phyloP scores from a whole-genome alignment of 345 rosid genomes.

The Eucalyptus cloeziana region DNA sequence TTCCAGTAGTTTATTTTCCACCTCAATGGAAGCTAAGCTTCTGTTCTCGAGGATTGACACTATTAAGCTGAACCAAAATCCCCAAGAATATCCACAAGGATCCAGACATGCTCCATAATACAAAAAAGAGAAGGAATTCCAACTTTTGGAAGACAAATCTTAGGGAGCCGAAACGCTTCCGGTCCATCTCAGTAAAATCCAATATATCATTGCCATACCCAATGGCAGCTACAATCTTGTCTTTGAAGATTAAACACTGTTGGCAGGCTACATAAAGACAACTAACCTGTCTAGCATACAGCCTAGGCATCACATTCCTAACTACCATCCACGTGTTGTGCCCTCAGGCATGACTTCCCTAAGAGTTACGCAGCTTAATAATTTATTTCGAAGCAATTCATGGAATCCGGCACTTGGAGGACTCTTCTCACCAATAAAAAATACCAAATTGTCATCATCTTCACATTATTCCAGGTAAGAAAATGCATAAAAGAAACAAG shows the following conservation, averaged over 20 bases:
- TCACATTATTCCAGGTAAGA: background rate
- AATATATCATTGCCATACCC: background rate
- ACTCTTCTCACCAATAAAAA: background rate
- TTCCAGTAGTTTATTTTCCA: background rate
- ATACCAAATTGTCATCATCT: background rate
- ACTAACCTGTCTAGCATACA: background rate
- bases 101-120: background rate
- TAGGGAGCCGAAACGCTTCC: background rate
- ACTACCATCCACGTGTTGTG: background rate
- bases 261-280: background rate
- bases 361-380: background rate
- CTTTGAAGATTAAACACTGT: background rate
- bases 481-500: background rate
- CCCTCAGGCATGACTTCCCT: background rate
- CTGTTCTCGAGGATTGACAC: background rate
- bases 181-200: background rate
- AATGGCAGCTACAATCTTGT: background rate
- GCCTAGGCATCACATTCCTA: background rate
- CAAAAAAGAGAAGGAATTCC: background rate
- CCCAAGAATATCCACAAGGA: background rate
- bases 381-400: background rate
- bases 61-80: background rate
- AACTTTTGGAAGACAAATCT: background rate
- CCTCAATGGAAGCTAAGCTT: background rate
- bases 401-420: background rate